A percentile compares a stretch with the other conserved stretches of the same genome.
phyloP scores from a whole-genome alignment of 306 rosid genomes.

The Vigna unguiculata region DNA sequence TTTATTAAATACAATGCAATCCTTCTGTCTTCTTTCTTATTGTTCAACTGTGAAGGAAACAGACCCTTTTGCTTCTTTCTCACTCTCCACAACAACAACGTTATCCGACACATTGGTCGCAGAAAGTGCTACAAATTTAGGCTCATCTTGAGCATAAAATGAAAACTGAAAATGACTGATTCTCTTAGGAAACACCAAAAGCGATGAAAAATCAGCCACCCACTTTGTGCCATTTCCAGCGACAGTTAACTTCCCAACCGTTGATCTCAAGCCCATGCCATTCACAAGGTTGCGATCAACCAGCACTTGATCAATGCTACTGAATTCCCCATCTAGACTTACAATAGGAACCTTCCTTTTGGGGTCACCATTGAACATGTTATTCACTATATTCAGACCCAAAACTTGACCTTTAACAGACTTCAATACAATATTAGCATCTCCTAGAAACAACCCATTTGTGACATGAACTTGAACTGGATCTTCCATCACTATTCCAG shows the following conservation, averaged over 20 bases:
- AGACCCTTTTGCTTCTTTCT: constrained; percentile 47
- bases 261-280: constrained; percentile 69
- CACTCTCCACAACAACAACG: constrained; percentile 55
- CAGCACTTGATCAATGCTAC: constrained; percentile 65
- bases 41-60: constrained; percentile 50
- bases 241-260: constrained; percentile 58
- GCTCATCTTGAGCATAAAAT: constrained; percentile 48
- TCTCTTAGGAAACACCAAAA: constrained; percentile 62
- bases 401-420: constrained; percentile 60
- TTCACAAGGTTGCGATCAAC: constrained; percentile 68
- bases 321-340: constrained; percentile 60
- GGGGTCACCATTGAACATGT: constrained; percentile 65
- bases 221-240: constrained; percentile 60
- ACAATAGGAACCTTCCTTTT: constrained; percentile 58
- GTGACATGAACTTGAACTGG: constrained; percentile 82
- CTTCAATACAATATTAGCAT: constrained; percentile 61
- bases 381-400: constrained; percentile 67
- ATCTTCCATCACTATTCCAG: constrained; percentile 72
- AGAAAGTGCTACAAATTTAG: constrained; percentile 60
- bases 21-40: constrained; percentile 39
- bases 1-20: constrained; percentile 4
- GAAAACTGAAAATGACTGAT: constrained; percentile 64
- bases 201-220: constrained; percentile 64
- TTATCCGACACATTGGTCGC: constrained; percentile 63
- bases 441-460: constrained; percentile 71